Conservation (phyloP, 2,329 filamentous ascomycete species). For the Aspergillus costaricaensis region DNA sequence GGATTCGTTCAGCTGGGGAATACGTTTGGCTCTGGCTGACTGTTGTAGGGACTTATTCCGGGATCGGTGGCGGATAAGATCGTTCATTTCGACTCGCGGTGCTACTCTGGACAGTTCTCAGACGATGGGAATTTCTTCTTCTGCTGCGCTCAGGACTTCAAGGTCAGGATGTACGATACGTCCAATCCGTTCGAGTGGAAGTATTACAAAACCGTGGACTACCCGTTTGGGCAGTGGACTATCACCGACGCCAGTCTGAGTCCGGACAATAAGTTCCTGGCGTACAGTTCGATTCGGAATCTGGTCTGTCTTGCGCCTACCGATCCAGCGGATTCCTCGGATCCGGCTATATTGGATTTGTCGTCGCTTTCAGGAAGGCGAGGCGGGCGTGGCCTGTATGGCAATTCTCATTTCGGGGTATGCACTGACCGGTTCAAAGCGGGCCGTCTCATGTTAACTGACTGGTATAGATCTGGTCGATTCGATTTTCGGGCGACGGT, state of each 20-base stretch:
- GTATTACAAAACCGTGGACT: constrained; percentile 87
- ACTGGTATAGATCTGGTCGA: constrained; percentile 71
- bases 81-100: constrained; percentile 80
- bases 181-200: constrained; percentile 94
- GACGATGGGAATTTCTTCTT: constrained; percentile 98
- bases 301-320: constrained; percentile 84
- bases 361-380: constrained; percentile 51
- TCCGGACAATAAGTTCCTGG: constrained; percentile 87
- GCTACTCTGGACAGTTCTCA: constrained; percentile 95
- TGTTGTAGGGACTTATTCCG: constrained; percentile 70
- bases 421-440: constrained; percentile 14
- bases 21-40: background rate
- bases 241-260: constrained; percentile 91
- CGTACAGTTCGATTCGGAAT: constrained; percentile 85
- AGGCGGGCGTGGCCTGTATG: constrained; percentile 37
- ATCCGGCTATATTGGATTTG: constrained; percentile 79
- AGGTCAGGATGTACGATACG: constrained; percentile 95
- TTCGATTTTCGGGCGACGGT: constrained; percentile 90
- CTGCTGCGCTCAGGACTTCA: constrained; percentile 86
- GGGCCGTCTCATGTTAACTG: constrained; percentile 4
- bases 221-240: constrained; percentile 90
- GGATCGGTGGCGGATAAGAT: constrained; percentile 77
- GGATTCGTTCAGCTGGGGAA: constrained; percentile 14
- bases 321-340: constrained; percentile 76
- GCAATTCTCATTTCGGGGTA: constrained; percentile 48